Evolutionary conservation across 345 rosid genomes (phyloP).

Genomic region (Combretum micranthum): DNA sequence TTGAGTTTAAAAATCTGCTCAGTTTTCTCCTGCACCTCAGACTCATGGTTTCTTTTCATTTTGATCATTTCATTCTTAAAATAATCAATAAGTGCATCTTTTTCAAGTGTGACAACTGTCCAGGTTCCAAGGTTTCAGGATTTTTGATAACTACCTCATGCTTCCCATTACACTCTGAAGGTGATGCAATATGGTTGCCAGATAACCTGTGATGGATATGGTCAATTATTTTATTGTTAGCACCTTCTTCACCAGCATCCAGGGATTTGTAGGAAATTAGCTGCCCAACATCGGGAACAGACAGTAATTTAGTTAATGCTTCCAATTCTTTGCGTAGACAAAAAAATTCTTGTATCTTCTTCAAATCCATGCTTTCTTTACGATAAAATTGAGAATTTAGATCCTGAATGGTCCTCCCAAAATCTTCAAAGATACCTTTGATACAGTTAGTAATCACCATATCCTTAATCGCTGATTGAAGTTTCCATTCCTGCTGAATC

Average conservation of each 20-base stretch:
- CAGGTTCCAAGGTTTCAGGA: conserved; percentile 46
- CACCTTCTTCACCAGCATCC: conserved; percentile 35
- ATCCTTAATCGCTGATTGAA: conserved; percentile 39
- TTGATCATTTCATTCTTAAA: conserved; percentile 67
- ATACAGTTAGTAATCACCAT: conserved; percentile 38
- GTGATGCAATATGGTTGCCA: conserved; percentile 35
- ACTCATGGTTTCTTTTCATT: conserved; percentile 80
- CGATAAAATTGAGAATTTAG: conserved; percentile 27
- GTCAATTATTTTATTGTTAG: conserved; percentile 29
- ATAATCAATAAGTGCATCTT: conserved; percentile 38
- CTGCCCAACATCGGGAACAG: conserved; percentile 42
- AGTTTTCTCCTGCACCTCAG: conserved; percentile 43
- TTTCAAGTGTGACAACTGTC: conserved; percentile 31
- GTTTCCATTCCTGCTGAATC: conserved; percentile 52
- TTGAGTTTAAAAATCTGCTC: conserved; percentile 53
- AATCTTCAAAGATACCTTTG: conserved; percentile 44
- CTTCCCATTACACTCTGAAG: conserved; percentile 59
- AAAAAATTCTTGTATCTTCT: conserved; percentile 53
- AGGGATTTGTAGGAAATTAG: conserved; percentile 37
- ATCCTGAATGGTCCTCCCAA: conserved; percentile 39
- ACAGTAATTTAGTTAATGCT: conserved; percentile 42
- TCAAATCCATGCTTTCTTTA: conserved; percentile 24
- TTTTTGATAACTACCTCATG: conserved; percentile 33
- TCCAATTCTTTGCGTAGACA: conserved; percentile 65
- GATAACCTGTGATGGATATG: conserved; percentile 49